Base-by-base conservation (phyloP, 192 early-diverging fungal species). In the Rhizophlyctis rosea region DNA sequence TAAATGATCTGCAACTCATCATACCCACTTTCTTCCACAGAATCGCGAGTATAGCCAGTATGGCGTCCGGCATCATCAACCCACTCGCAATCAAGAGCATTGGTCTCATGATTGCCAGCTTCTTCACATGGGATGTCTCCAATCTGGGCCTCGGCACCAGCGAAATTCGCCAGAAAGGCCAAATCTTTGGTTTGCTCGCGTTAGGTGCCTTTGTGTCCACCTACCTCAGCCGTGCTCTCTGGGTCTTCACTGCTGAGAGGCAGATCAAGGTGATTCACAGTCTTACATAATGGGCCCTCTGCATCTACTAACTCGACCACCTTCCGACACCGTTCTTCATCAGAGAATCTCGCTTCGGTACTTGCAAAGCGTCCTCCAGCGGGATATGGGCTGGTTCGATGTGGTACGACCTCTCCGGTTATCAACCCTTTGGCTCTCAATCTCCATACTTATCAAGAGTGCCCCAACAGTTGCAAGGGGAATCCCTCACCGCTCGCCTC, bases 271-370 rank as follows among this genome's bases (percentile, higher is more conserved):
- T 47, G 39, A 9, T n/a, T 47, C 9, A 13, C 39, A 47, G 9
- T 47, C 39, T 13, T 9, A 9, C 9, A n/a, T n/a, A n/a, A 47
- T 47, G n/a, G n/a, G n/a, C n/a, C n/a, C n/a, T n/a, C n/a, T n/a
- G n/a, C n/a, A n/a, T n/a, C n/a, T n/a, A n/a, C n/a, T n/a, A n/a
- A n/a, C n/a, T n/a, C n/a, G n/a, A n/a, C n/a, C n/a, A n/a, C n/a
- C n/a, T n/a, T n/a, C n/a, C n/a, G n/a, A n/a, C n/a, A n/a, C n/a
- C n/a, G n/a, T n/a, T n/a, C n/a, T n/a, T 32, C 30, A 50, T 11
- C 56, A 75, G 58, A 53, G 61, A 25, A 77, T 77, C n/a, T 36
- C 50, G 14, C 23, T 54, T 4, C 44, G 29, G 33, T n/a, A 47
- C 39, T 47, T 47, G 9, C n/a, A 47, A 13, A 13, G n/a, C n/a